phyloP scores from a whole-genome alignment of 2,329 filamentous ascomycete genomes.

The Ampelomyces quisqualis region DNA sequence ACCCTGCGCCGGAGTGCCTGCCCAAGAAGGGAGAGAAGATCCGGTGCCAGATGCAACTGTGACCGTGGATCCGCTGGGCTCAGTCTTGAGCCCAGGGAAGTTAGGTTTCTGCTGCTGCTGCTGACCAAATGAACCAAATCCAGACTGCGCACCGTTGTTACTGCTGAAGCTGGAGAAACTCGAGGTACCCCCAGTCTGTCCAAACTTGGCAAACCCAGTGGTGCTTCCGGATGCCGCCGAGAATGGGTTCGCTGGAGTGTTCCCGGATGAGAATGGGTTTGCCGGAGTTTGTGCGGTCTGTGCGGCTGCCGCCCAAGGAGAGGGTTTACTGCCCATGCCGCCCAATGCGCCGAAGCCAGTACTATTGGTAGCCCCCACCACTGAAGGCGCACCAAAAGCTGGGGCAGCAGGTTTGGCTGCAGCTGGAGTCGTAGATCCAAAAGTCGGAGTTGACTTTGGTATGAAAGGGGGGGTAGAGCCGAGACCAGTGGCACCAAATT shows the following conservation, averaged over 20 bases:
- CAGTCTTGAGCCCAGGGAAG: constrained; percentile 31
- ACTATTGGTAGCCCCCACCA: constrained; percentile 21
- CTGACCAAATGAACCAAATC: constrained; percentile 36
- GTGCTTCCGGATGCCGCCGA: constrained; percentile 20
- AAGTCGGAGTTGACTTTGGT: constrained; percentile 20
- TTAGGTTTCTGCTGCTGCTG: constrained; percentile 29
- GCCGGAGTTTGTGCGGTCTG: constrained; percentile 11
- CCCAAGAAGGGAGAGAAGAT: constrained; percentile 38
- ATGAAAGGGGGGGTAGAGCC: constrained; percentile 16
- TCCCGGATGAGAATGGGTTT: too few species aligned
- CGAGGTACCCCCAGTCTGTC: constrained; percentile 24
- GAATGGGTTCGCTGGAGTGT: constrained; percentile 43
- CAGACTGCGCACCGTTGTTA: constrained; percentile 20
- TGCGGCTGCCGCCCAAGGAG: constrained; percentile 27
- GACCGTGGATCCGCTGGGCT: constrained; percentile 46
- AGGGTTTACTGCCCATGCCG: constrained; percentile 20
- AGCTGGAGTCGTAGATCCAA: constrained; percentile 14
- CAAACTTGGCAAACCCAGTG: constrained; percentile 40
- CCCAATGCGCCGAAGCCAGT: constrained; percentile 31
- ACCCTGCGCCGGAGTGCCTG: constrained; percentile 32
- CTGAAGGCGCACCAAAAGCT: constrained; percentile 30
- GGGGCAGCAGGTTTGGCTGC: constrained; percentile 18
- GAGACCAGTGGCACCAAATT: constrained; percentile 26
- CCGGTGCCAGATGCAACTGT: constrained; percentile 39
- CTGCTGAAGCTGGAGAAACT: constrained; percentile 14